phyloP scores from a whole-genome alignment of 75 land plant species.

The Adiantum capillusveneris region DNA sequence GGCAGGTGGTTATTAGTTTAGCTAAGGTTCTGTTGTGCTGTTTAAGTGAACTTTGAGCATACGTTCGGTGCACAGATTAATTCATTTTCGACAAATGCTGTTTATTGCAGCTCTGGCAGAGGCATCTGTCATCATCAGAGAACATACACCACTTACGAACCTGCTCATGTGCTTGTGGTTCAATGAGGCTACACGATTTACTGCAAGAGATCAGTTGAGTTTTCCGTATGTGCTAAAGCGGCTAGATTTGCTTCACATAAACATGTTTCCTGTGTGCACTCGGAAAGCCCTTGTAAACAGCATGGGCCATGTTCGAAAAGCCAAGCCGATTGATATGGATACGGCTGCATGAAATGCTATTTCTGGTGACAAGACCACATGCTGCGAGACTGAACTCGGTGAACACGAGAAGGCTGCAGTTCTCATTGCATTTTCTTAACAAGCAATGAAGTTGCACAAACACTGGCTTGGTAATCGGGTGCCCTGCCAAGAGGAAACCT shows the following conservation, averaged over 20 bases:
- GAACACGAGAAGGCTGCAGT: too few relatives aligned
- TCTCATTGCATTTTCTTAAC: too few relatives aligned
- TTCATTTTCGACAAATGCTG: background rate
- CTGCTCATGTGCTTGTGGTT: constrained; percentile 97
- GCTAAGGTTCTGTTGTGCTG: too few relatives aligned
- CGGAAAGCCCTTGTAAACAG: constrained; percentile 92
- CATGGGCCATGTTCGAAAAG: constrained; percentile 88
- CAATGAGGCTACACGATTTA: constrained; percentile 93
- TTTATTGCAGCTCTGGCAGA: constrained; percentile 76
- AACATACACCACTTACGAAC: constrained; percentile 72
- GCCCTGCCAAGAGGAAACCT: too few relatives aligned
- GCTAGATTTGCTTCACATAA: constrained; percentile 42
- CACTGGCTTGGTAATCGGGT: too few relatives aligned
- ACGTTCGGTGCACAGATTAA: background rate
- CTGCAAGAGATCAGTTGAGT: constrained; percentile 95
- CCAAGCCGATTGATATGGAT: constrained; percentile 38
- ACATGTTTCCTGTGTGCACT: constrained; percentile 97
- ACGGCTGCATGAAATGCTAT: too few relatives aligned
- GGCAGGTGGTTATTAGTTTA: too few relatives aligned
- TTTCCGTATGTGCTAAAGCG: constrained; percentile 82
- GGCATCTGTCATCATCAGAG: constrained; percentile 92
- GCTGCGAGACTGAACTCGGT: too few relatives aligned
- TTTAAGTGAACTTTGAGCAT: too few relatives aligned
- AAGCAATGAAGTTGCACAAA: too few relatives aligned
- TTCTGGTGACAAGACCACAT: too few relatives aligned